phyloP scores from a whole-genome alignment of 1,284 basidiomycete species.

The Phlebopus sp. region DNA sequence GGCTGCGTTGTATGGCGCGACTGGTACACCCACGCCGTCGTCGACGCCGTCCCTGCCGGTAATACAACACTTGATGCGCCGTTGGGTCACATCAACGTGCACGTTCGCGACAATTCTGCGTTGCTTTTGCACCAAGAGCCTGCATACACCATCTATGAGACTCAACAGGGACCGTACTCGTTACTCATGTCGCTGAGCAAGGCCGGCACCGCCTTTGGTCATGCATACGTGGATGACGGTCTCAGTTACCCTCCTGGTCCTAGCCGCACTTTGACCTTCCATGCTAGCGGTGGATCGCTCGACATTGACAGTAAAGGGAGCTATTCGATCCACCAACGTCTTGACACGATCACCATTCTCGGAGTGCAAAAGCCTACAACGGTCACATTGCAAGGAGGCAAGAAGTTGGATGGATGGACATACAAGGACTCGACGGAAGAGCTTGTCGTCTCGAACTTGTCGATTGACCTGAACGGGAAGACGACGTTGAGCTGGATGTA shows the following conservation, averaged over 20 bases:
- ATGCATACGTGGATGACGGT: conserved; percentile 53
- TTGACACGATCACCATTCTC: conserved; percentile 45
- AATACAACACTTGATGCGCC: conserved; percentile 46
- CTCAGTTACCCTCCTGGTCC: conserved; percentile 46
- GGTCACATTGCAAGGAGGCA: conserved; percentile 34
- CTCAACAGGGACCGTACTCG: conserved; percentile 38
- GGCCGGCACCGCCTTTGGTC: conserved; percentile 39
- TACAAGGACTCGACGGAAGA: conserved; percentile 32
- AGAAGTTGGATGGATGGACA: conserved; percentile 27
- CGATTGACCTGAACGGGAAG: conserved; percentile 34
- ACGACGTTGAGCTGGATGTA: conserved; percentile 14
- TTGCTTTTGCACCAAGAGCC: conserved; percentile 42
- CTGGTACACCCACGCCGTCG: conserved; percentile 63
- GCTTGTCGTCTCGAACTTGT: conserved; percentile 30
- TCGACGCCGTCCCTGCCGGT: conserved; percentile 31
- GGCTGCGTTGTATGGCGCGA: conserved; percentile 62
- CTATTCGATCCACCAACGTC: conserved; percentile 40
- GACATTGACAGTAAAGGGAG: conserved; percentile 36
- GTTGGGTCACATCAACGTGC: conserved; percentile 63
- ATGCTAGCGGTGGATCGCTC: conserved; percentile 32
- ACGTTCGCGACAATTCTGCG: conserved; percentile 46
- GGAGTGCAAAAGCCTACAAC: conserved; percentile 37
- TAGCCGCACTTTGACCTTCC: conserved; percentile 44
- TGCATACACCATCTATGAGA: conserved; percentile 45
- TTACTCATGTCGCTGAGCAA: conserved; percentile 42